Evolutionary conservation across 805 yeast genomes (phyloP).

Genomic region (Spathaspora girioi): DNA sequence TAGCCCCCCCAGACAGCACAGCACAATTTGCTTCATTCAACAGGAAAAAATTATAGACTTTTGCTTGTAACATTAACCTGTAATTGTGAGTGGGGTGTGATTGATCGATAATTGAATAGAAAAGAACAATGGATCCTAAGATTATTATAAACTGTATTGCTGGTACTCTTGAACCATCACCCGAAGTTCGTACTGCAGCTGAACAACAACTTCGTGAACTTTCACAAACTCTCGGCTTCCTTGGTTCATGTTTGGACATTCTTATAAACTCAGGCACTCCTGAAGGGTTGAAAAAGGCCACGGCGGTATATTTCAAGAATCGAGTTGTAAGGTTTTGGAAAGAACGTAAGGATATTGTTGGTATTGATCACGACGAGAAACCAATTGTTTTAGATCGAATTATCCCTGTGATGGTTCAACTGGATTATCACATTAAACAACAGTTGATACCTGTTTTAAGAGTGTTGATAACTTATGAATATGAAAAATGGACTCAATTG

Average conservation of each 20-base stretch:
- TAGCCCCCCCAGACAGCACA: no score
- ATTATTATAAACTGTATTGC: conserved; percentile 71
- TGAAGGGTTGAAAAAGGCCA: conserved; percentile 55
- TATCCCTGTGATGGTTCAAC: conserved; percentile 53
- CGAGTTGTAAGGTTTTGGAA: conserved; percentile 64
- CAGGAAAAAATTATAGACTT: background rate
- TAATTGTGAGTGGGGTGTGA: background rate
- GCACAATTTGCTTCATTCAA: background rate
- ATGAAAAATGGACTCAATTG: conserved; percentile 33
- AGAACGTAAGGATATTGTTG: conserved; percentile 13
- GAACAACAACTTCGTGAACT: conserved; percentile 63
- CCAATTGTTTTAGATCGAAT: conserved; percentile 68
- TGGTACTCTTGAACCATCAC: conserved; percentile 72
- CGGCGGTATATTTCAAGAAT: conserved; percentile 83
- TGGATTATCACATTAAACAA: conserved; percentile 32
- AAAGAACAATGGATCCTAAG: conserved; percentile 65
- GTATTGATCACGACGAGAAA: conserved; percentile 68
- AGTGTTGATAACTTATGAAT: conserved; percentile 30
- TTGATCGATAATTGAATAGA: background rate
- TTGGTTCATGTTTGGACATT: conserved; percentile 80
- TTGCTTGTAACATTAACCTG: background rate
- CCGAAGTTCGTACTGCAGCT: conserved; percentile 58
- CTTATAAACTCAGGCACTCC: conserved; percentile 24
- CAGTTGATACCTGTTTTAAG: conserved; percentile 36
- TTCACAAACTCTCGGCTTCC: conserved; percentile 62